Base-by-base conservation (phyloP, 2,329 filamentous ascomycete species). In the Emmonsia crescens region DNA sequence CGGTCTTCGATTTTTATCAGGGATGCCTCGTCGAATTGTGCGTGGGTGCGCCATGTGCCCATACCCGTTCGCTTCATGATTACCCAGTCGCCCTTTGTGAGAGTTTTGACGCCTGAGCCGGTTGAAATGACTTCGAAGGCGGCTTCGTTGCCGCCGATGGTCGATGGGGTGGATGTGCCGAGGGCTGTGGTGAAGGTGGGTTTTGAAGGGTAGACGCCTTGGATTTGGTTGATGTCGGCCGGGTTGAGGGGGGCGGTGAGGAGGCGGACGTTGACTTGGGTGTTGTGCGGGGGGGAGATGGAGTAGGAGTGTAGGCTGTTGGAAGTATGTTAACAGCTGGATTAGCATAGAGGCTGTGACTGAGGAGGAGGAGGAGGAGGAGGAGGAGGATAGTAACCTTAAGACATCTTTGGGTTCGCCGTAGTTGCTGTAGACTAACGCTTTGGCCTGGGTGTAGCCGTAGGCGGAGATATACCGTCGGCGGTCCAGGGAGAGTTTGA, bases 181-280 rank as follows among this genome's bases (percentile, higher is more conserved):
- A 99, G 84, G 1, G 84, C 76, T 5, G 85, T 86, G 21, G 85
- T 86, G 76, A 96, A 92, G 52, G 83, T 79, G 0, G 92, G 91
- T 73, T 91, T 91, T 54, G 86, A 86, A 64, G 93, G 93, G 78
- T 99, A 99, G 3, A 93, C 91, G 66, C 94, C 94, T 79, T 99
- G 94, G 70, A 99, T 89, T 70, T 93, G 93, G 80, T 99, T 99
- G 75, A 99, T 89, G 77, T 99, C 94, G 71, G 94, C 92, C 29
- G 94, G 94, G 78, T 99, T 99, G 75, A 99, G 90, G 62, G 94
- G 91, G 0, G 91, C 86, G 38, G 92, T 89, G 69, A 99, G 89
- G 69, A 94, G 87, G 74, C 91, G 90, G 63, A 99, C 80, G 60
- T 93, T 91, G 67, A 95, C 78, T 65, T 83, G 78, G 61, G 83